Evolutionary conservation across 768 basidiomycete genomes (phyloP), one percentile per base, ranked within the genome.

Genomic region (Tubosaeta sp.): DNA sequence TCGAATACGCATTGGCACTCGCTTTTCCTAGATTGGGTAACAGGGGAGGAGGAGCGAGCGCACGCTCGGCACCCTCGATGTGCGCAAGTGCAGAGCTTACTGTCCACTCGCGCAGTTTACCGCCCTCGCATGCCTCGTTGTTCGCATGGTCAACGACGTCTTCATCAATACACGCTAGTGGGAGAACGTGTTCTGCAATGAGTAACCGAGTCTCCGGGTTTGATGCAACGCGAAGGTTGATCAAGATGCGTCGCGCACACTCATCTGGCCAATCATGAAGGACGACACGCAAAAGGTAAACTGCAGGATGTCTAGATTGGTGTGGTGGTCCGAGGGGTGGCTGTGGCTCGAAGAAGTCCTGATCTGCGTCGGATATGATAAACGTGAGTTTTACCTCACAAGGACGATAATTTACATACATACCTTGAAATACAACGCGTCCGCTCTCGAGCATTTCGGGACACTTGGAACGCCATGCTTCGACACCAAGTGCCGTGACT

Each of bases 241-340:
- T 63, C 41, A 81, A 63, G 39, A 82, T 79, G 34, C 71, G 71
- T 22, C 54, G 56, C 19, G 80, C 81, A 56, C 71, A 76, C 1
- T 71, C 71, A 56, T 90, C 84, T 1, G 86, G 83, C 88, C 88
- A 90, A 60, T 91, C 88, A 59, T 91, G 88, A 32, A 87, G 72
- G 35, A 89, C 78, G 17, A 84, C 82, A 22, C 88, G 80, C 29
- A 89, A 71, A 32, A 90, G 72, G 62, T 84, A 91, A 6, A 88
- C 81, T 0, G 85, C 78, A 53, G 85, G 74, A 48, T 78, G 59
- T 51, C 60, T 65, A 47, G 73, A 62, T 3, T 49, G 12, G 16
- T 66, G 58, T 38, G 49, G 48, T 27, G 44, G 39, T 2, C 78
- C 78, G 4, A 65, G 54, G 13, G 64, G 48, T 1, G 70, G 68